These are phyloP conservation scores for Aspergillus sp. DNA, from an alignment of 2,329 filamentous ascomycete genomes.

Conservation along the genomic window DNA sequence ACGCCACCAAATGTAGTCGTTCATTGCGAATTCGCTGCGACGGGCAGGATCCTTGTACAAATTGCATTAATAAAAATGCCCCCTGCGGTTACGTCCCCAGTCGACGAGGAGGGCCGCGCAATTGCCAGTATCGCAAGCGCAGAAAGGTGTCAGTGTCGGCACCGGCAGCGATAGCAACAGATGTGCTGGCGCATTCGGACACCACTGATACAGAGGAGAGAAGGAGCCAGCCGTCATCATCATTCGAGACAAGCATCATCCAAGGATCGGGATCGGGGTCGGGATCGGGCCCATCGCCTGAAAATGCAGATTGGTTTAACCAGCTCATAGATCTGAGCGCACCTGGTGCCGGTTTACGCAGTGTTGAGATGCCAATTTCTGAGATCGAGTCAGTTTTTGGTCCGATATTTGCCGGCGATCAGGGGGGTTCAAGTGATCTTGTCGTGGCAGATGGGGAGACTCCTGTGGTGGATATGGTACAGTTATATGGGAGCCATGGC, in stretches of 20 bases:
- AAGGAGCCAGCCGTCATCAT: neutral
- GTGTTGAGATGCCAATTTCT: constrained; percentile 39
- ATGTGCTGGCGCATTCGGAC: neutral
- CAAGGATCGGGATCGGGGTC: neutral
- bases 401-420: constrained; percentile 16
- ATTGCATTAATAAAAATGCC: constrained; percentile 22
- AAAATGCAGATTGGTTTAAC: constrained; percentile 9
- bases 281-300: neutral
- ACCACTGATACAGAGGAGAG: neutral
- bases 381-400: constrained; percentile 46
- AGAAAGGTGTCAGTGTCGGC: neutral
- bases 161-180: neutral
- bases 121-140: constrained; percentile 1
- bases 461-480: constrained; percentile 20
- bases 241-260: neutral
- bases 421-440: neutral
- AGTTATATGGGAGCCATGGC: constrained; percentile 37
- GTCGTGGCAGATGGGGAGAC: neutral
- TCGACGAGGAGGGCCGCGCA: constrained; percentile 16
- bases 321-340: constrained; percentile 25
- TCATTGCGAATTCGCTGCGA: constrained; percentile 43
- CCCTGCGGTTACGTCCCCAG: constrained; percentile 21
- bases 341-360: constrained; percentile 43
- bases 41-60: constrained; percentile 36
- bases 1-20: constrained; percentile 25